phyloP scores from a whole-genome alignment of 306 rosid genomes.

The Rubus parviflorus region DNA sequence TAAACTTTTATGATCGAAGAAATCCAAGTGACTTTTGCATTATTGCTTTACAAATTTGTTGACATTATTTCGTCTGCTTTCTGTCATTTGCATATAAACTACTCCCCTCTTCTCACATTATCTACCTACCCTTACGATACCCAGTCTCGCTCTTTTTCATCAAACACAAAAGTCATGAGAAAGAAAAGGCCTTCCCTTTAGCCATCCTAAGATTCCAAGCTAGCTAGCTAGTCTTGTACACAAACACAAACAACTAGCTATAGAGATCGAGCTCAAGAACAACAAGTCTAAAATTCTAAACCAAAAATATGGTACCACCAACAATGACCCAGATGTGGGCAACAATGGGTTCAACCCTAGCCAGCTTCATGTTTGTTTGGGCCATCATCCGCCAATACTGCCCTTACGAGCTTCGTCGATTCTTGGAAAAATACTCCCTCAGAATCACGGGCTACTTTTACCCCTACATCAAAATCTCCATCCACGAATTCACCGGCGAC shows the following conservation, averaged over 20 bases:
- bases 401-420: constrained; percentile 58
- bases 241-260: not conserved
- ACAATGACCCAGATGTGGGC: constrained; percentile 72
- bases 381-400: constrained; percentile 87
- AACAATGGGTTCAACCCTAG: constrained; percentile 74
- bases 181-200: not conserved
- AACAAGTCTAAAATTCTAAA: not conserved
- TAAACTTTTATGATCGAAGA: not conserved
- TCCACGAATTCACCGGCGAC: constrained; percentile 78
- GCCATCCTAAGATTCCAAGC: not conserved
- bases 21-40: not conserved
- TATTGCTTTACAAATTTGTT: not conserved
- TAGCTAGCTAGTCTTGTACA: not conserved
- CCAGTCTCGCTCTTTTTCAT: not conserved
- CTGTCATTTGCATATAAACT: constrained; percentile 10
- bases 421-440: constrained; percentile 47
- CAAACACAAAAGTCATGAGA: not conserved
- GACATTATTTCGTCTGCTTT: not conserved
- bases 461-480: constrained; percentile 68
- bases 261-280: not conserved
- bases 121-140: not conserved
- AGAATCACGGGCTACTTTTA: constrained; percentile 51
- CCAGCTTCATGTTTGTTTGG: constrained; percentile 81
- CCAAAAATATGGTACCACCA: constrained; percentile 29
- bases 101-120: not conserved